phyloP scores from a whole-genome alignment of 2,329 filamentous ascomycete species.

The Venturia carpophila region DNA sequence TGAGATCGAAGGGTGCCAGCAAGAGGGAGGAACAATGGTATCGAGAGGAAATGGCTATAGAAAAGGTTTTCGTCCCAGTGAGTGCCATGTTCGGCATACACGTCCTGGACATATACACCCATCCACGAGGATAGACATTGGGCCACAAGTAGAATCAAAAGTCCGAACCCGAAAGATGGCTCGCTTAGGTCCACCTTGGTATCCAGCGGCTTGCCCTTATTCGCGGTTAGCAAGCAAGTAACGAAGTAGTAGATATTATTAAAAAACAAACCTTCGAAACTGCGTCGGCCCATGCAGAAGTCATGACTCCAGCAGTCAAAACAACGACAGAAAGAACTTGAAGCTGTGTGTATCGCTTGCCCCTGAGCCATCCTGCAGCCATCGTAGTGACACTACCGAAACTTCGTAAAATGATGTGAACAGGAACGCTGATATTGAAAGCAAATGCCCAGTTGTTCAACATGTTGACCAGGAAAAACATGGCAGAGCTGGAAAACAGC shows the following conservation, averaged over 20 bases:
- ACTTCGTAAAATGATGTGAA: conserved; percentile 93
- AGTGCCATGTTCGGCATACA: conserved; percentile 76
- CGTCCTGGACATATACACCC: conserved; percentile 89
- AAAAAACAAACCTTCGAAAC: conserved; percentile 60
- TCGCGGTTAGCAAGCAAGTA: conserved; percentile 16
- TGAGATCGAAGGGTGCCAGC: conserved; percentile 56
- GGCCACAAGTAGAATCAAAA: conserved; percentile 75
- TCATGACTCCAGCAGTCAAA: conserved; percentile 76
- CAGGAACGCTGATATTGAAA: conserved; percentile 90
- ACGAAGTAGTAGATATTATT: background rate
- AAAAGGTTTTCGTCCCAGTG: conserved; percentile 96
- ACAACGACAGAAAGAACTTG: conserved; percentile 77
- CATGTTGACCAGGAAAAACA: conserved; percentile 91
- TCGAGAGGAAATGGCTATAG: conserved; percentile 71
- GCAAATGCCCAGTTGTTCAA: conserved; percentile 97
- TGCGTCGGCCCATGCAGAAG: conserved; percentile 84
- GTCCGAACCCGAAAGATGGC: conserved; percentile 57
- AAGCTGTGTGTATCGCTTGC: conserved; percentile 71
- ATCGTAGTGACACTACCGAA: conserved; percentile 96
- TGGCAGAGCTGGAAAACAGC: conserved; percentile 80
- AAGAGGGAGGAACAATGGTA: conserved; percentile 70
- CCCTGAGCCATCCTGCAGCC: conserved; percentile 76
- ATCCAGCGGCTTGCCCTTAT: conserved; percentile 37
- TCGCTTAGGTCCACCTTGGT: conserved; percentile 34
- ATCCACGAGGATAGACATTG: conserved; percentile 89